Base-by-base conservation (phyloP, 768 basidiomycete genomes). In the Piloderma croceum region DNA sequence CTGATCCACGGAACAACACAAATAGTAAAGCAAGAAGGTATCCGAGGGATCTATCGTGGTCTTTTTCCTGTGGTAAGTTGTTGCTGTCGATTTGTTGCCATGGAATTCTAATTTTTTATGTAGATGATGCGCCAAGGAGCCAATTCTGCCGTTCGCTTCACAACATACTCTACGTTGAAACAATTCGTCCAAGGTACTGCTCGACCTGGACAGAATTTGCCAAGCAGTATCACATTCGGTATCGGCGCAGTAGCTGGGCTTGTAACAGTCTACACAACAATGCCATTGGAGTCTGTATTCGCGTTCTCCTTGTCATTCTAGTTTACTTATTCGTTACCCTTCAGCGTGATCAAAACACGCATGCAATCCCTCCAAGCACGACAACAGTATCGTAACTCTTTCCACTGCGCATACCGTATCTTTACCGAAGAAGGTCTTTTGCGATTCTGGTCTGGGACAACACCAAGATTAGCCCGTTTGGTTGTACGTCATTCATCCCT, bases 51-150 rank as follows among this genome's bases (percentile, higher is more conserved):
- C 27, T 98, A 99, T 56, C 71, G 93, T 39, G 94, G 94, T 2
- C 67, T 98, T 3, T 90, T 92, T 56, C 92, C 94, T 3, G 92
- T 97, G 41, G 93, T 94, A 58, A 44, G 84, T 75, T 3, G 12
- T 15, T 29, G 27, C 10, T 29, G 15, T 15, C 10, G 27, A 29
- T 9, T 9, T 9, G 10, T 9, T 29, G 15, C 27, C 27, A 29
- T 15, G 15, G 27, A 15, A 29, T 9, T 9, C 15, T 29, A 15
- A 29, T 9, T 9, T 9, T 9, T 9, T 9, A 15, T 5, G 6
- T 54, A 96, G 90, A 90, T 94, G 79, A 87, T 94, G 77, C 83
- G 92, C 21, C 94, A 98, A 78, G 92, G 91, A 27, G 94, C 93
- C 31, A 99, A 98, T 59, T 97, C 92, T 4, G 92, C 96, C 7